A percentile compares a stretch with the other conserved stretches of the same genome.
Conservation (phyloP, 1,139 yeast species). For the Zygoascus hellenicus region DNA sequence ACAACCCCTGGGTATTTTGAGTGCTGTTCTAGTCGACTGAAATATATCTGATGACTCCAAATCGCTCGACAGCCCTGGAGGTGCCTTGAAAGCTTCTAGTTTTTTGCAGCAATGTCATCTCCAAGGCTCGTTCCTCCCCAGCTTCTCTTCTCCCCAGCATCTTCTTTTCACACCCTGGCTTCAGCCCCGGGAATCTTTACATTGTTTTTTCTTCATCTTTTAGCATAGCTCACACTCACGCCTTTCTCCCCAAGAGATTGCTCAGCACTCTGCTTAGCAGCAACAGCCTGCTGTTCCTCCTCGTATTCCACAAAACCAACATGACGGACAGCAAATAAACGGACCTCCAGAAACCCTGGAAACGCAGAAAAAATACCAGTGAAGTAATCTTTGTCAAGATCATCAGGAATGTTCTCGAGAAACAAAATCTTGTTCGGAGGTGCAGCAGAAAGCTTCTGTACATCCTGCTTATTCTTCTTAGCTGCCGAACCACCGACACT, state of each 20-base stretch:
- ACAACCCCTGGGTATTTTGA: too few species aligned
- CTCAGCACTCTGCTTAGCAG: slow-evolving; percentile 39
- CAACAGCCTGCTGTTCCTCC: slow-evolving; percentile 45
- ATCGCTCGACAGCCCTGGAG: too few species aligned
- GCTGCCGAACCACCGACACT: slow-evolving; percentile 12
- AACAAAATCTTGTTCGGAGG: slow-evolving; percentile 71
- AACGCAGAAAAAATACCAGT: slow-evolving; percentile 42
- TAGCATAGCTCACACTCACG: slow-evolving; percentile 46
- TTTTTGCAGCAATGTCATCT: too few species aligned
- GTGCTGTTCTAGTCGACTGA: too few species aligned
- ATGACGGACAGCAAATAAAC: slow-evolving; percentile 59
- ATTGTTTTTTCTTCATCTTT: too few species aligned
- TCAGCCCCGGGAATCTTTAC: too few species aligned
- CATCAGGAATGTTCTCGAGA: slow-evolving; percentile 56
- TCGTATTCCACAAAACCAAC: slow-evolving; percentile 82
- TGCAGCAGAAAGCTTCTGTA: slow-evolving; percentile 29
- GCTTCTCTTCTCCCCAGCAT: too few species aligned
- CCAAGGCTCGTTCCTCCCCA: too few species aligned
- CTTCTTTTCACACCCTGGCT: too few species aligned
- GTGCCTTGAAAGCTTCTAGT: too few species aligned
- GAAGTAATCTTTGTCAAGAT: slow-evolving; percentile 41
- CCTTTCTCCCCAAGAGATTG: slow-evolving; percentile 34
- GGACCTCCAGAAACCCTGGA: slow-evolving; percentile 57
- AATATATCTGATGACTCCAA: too few species aligned
- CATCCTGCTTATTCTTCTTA: slow-evolving; percentile 20